A percentile compares a stretch with the other conserved stretches of the same genome.
phyloP scores from a whole-genome alignment of 345 rosid species.

The Dimocarpus longan region DNA sequence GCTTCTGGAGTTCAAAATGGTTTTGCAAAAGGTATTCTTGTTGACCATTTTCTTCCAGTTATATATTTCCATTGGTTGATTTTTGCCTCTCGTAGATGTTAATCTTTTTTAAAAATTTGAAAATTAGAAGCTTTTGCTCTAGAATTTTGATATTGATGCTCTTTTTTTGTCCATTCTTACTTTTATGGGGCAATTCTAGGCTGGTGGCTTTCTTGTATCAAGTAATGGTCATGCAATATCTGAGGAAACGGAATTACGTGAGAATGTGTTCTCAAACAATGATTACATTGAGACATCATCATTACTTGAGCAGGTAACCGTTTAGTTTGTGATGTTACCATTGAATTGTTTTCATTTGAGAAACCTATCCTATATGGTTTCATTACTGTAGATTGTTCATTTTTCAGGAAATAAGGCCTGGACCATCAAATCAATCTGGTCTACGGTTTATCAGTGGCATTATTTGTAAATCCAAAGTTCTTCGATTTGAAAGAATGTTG shows the following conservation, averaged over 20 bases:
- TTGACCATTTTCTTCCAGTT: slow-evolving; percentile 17
- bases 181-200: slow-evolving; percentile 48
- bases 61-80: neutral
- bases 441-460: slow-evolving; percentile 90
- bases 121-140: neutral
- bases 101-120: neutral
- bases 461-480: slow-evolving; percentile 66
- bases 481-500: slow-evolving; percentile 89
- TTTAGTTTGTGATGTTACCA: slow-evolving; percentile 13
- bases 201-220: slow-evolving; percentile 80
- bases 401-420: slow-evolving; percentile 68
- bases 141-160: neutral
- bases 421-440: slow-evolving; percentile 70
- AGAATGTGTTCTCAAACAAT: slow-evolving; percentile 57
- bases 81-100: neutral
- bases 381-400: slow-evolving; percentile 26
- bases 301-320: slow-evolving; percentile 77
- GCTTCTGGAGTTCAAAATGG: slow-evolving; percentile 92
- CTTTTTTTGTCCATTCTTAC: slow-evolving; percentile 1
- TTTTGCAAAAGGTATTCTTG: slow-evolving; percentile 72
- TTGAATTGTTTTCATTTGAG: slow-evolving; percentile 23
- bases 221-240: slow-evolving; percentile 62
- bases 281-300: slow-evolving; percentile 57
- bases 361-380: slow-evolving; percentile 22
- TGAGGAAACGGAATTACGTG: slow-evolving; percentile 78